Conservation (phyloP, 441 rosid species). For the Biscutella auriculata region DNA sequence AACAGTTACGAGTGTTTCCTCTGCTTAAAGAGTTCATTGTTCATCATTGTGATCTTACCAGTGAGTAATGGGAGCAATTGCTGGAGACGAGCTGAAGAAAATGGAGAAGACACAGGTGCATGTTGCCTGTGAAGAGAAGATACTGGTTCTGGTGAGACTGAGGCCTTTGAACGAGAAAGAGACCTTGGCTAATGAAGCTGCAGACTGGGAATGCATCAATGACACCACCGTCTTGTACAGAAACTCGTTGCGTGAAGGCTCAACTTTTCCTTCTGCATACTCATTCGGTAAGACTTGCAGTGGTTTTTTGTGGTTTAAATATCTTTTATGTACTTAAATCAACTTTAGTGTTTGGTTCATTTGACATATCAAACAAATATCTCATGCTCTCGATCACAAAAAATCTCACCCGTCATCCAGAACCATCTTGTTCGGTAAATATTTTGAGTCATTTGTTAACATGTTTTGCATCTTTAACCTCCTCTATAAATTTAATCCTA, state of each 20-base stretch:
- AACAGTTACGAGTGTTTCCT: constrained; percentile 11
- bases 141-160: constrained; percentile 76
- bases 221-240: constrained; percentile 68
- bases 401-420: not conserved
- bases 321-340: not conserved
- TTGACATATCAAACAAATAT: not conserved
- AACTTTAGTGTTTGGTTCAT: not conserved
- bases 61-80: constrained; percentile 58
- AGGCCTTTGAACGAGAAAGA: constrained; percentile 94
- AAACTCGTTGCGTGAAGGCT: constrained; percentile 87
- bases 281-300: constrained; percentile 53
- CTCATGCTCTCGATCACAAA: not conserved
- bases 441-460: not conserved
- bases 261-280: constrained; percentile 81
- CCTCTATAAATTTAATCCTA: not conserved
- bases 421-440: constrained; percentile 31
- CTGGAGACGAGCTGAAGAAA: constrained; percentile 57
- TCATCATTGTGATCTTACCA: constrained; percentile 21
- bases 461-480: not conserved
- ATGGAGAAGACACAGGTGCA: constrained; percentile 50
- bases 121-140: constrained; percentile 58
- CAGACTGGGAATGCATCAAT: constrained; percentile 95
- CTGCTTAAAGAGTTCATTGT: constrained; percentile 15
- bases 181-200: constrained; percentile 51
- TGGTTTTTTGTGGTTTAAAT: not conserved